These are phyloP conservation scores for Thermomyces lanuginosus DNA, from an alignment of 2,329 filamentous ascomycete genomes.

Conservation along the genomic window DNA sequence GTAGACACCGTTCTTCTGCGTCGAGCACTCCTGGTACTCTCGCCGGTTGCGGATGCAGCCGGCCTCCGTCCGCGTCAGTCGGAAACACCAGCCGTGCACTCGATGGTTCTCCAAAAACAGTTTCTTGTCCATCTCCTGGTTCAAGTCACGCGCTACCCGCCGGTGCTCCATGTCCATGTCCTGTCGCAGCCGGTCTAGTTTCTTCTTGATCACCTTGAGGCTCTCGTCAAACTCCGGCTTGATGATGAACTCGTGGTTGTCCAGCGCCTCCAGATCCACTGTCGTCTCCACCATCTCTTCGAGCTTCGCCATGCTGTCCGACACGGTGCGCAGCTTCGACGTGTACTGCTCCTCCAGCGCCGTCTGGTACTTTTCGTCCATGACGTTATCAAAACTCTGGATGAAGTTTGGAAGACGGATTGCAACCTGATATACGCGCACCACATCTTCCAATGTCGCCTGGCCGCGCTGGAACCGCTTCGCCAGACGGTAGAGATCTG, in stretches of 20 bases:
- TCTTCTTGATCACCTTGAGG: constrained; percentile 73
- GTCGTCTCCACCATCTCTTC: constrained; percentile 99
- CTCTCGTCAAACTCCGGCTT: constrained; percentile 94
- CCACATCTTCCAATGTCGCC: constrained; percentile 88
- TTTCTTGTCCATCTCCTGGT: constrained; percentile 94
- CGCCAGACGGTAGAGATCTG: constrained; percentile 79
- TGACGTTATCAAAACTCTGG: constrained; percentile 73
- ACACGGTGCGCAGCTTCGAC: constrained; percentile 58
- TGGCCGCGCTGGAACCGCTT: constrained; percentile 89
- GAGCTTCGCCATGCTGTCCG: constrained; percentile 64
- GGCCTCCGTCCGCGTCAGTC: constrained; percentile 77
- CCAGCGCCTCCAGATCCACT: constrained; percentile 83
- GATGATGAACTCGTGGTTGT: constrained; percentile 97
- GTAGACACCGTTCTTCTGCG: constrained; percentile 97
- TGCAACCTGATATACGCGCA: constrained; percentile 83
- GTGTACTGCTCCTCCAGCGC: constrained; percentile 80
- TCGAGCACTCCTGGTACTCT: constrained; percentile 84
- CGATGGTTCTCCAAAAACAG: constrained; percentile 94
- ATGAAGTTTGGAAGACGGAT: constrained; percentile 85
- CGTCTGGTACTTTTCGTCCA: constrained; percentile 85
- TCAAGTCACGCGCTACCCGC: constrained; percentile 61
- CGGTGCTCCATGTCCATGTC: constrained; percentile 74
- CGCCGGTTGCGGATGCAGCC: constrained; percentile 84
- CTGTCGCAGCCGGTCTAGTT: constrained; percentile 65
- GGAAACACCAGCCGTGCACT: constrained; percentile 92